Conservation (phyloP, 2,329 filamentous ascomycete genomes). For the Microcera coccophila region DNA sequence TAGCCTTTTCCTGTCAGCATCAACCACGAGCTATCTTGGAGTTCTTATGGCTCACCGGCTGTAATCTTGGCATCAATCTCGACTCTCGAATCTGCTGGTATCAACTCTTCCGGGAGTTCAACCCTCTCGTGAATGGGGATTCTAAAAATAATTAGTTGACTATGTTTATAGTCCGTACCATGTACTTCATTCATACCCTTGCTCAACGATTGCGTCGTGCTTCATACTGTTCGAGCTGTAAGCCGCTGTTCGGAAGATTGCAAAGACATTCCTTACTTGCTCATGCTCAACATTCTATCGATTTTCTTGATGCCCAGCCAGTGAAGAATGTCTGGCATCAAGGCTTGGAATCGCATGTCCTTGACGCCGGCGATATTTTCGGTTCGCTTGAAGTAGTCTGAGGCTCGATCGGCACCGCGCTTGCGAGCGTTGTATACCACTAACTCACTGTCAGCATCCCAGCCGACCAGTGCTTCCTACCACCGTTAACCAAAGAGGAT, state of each 20-base stretch:
- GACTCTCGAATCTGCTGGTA: conserved; percentile 91
- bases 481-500: neutral
- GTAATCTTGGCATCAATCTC: conserved; percentile 99
- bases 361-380: conserved; percentile 98
- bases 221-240: conserved; percentile 64
- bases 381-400: conserved; percentile 94
- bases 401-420: conserved; percentile 73
- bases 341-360: conserved; percentile 93
- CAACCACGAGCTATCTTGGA: neutral
- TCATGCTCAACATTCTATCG: conserved; percentile 98
- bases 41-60: conserved; percentile 59
- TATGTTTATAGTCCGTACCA: neutral
- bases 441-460: conserved; percentile 20
- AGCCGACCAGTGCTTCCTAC: neutral
- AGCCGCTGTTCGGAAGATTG: conserved; percentile 17
- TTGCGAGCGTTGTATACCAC: conserved; percentile 77
- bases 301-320: conserved; percentile 99
- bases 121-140: conserved; percentile 87
- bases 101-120: conserved; percentile 88
- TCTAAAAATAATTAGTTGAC: conserved; percentile 33
- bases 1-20: conserved; percentile 38
- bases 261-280: conserved; percentile 61
- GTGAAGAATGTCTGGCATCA: conserved; percentile 97
- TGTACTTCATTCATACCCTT: conserved; percentile 54
- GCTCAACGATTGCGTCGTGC: conserved; percentile 80